A percentile compares a stretch with the other conserved stretches of the same genome.
Evolutionary conservation across 768 basidiomycete genomes (phyloP).

Genomic region (Panellus pusillus): DNA sequence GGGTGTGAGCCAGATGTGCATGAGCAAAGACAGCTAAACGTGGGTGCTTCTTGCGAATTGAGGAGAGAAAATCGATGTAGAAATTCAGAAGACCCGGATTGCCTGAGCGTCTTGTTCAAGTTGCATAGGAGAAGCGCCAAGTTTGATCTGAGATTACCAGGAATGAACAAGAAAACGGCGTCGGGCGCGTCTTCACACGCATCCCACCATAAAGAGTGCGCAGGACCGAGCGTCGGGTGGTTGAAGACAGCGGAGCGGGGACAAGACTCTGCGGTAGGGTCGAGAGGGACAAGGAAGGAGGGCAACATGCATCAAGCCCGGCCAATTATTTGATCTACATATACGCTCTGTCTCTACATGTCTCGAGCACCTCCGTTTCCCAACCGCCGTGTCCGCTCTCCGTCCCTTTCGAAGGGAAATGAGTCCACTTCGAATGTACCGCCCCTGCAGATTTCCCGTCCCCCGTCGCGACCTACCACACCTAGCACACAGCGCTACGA

Average conservation of each 20-base stretch:
- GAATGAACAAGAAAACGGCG: constrained; percentile 47
- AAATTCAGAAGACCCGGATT: constrained; percentile 66
- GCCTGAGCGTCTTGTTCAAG: constrained; percentile 29
- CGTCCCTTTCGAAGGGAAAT: constrained; percentile 43
- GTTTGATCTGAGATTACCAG: constrained; percentile 33
- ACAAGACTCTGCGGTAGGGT: not conserved
- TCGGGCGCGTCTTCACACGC: constrained; percentile 26
- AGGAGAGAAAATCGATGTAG: constrained; percentile 63
- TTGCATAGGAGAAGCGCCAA: not conserved
- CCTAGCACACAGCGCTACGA: constrained; percentile 43
- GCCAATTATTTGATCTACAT: too few relatives aligned
- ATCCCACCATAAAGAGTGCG: constrained; percentile 57
- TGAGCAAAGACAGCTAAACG: constrained; percentile 57
- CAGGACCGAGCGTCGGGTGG: constrained; percentile 39
- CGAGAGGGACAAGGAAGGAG: constrained; percentile 8
- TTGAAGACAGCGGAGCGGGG: constrained; percentile 35
- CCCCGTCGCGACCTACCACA: constrained; percentile 53
- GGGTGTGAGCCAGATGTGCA: constrained; percentile 66
- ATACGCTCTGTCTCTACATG: too few relatives aligned
- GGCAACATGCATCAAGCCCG: constrained; percentile 6
- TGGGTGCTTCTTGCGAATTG: constrained; percentile 40
- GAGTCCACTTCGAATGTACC: constrained; percentile 34
- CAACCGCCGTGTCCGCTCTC: constrained; percentile 48
- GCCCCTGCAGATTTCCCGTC: constrained; percentile 63
- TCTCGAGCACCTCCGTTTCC: constrained; percentile 61